These are phyloP conservation scores for Caryopteris hybrid DNA, from an alignment of 305 asterid species.

Conservation along the genomic window DNA sequence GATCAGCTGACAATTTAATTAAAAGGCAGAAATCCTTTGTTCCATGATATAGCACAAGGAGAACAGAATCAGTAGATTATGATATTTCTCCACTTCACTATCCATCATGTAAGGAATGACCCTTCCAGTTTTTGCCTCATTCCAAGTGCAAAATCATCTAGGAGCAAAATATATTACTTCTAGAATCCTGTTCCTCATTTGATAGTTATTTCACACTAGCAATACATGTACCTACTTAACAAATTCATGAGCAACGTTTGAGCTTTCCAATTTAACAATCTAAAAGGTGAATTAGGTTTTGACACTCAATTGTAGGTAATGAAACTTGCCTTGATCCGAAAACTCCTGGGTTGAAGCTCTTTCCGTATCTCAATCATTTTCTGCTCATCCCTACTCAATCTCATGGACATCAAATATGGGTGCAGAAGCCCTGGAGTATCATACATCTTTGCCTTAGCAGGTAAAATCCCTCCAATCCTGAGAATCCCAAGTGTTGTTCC, in stretches of 20 bases:
- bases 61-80: background rate
- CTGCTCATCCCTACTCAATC: slow-evolving; percentile 87
- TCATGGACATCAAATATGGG: slow-evolving; percentile 77
- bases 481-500: slow-evolving; percentile 94
- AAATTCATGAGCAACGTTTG: slow-evolving; percentile 4
- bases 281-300: background rate
- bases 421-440: slow-evolving; percentile 95
- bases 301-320: background rate
- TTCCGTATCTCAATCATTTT: slow-evolving; percentile 91
- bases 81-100: background rate
- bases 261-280: background rate
- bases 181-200: slow-evolving; percentile 5
- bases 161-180: background rate
- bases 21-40: background rate
- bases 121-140: background rate
- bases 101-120: background rate
- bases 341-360: slow-evolving; percentile 84
- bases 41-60: background rate
- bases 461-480: slow-evolving; percentile 84
- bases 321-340: slow-evolving; percentile 77
- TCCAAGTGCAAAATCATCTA: slow-evolving; percentile 8
- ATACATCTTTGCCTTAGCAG: slow-evolving; percentile 96
- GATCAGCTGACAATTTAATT: background rate
- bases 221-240: background rate
- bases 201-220: background rate